phyloP scores from a whole-genome alignment of 202 grass and related monocot genomes.

The Setaria viridis region DNA sequence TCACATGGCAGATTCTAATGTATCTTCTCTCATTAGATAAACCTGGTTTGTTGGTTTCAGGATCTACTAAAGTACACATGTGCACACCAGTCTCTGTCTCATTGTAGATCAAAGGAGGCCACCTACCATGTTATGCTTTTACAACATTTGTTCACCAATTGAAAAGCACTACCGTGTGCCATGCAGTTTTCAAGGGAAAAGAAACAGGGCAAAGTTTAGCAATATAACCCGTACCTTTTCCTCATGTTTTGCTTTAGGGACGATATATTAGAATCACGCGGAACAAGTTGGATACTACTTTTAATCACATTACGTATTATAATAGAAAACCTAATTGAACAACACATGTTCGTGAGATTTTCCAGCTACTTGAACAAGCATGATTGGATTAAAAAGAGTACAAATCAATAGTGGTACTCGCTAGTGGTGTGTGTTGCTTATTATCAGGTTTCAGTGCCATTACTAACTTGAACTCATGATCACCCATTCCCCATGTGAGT shows the following conservation, averaged over 20 bases:
- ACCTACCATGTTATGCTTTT: background rate
- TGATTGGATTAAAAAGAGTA: background rate
- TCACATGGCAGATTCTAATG: background rate
- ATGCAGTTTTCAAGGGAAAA: background rate
- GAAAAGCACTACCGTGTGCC: background rate
- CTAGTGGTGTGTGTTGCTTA: slow-evolving; percentile 3
- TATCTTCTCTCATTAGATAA: slow-evolving; percentile 9
- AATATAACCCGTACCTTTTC: background rate
- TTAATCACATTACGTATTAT: background rate
- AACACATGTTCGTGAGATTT: background rate
- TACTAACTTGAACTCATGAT: background rate
- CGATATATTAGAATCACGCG: background rate
- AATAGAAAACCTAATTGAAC: background rate
- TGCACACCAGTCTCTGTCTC: too few relatives aligned
- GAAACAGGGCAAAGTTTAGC: background rate
- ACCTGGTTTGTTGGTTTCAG: background rate
- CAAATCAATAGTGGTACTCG: background rate
- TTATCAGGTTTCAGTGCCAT: background rate
- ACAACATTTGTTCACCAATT: slow-evolving; percentile 25
- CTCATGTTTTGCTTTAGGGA: background rate
- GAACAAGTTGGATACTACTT: background rate
- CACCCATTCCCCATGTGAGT: background rate
- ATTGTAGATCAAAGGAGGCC: too few relatives aligned
- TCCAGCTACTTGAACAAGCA: background rate
- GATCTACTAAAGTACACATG: background rate